Conservation (phyloP, 805 yeast species). For the Starmerella riodocensis region DNA sequence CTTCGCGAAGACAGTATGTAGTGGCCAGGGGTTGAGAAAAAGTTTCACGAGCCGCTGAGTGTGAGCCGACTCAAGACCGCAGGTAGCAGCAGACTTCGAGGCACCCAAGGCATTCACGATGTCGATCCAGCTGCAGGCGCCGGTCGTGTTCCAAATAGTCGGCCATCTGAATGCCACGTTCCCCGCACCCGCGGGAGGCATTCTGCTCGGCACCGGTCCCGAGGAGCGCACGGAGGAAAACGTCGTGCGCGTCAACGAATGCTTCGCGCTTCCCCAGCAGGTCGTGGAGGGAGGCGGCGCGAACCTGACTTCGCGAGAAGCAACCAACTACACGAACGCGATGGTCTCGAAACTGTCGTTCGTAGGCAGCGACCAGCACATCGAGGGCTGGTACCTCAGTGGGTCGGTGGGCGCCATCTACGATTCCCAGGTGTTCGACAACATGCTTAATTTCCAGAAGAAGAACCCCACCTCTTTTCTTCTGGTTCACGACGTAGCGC, state of each 20-base stretch:
- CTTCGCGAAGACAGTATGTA: neutral
- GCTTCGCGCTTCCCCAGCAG: slow-evolving; percentile 50
- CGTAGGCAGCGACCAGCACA: slow-evolving; percentile 53
- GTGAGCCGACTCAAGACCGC: no score
- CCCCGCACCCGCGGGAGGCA: slow-evolving; percentile 23
- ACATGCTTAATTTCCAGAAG: slow-evolving; percentile 51
- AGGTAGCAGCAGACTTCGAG: no score
- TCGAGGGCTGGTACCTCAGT: slow-evolving; percentile 72
- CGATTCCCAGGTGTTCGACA: slow-evolving; percentile 49
- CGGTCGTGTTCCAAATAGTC: slow-evolving; percentile 21
- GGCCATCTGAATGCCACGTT: slow-evolving; percentile 21
- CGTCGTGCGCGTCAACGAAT: slow-evolving; percentile 23
- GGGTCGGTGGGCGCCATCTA: slow-evolving; percentile 57
- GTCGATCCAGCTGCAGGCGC: slow-evolving; percentile 20
- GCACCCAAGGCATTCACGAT: no score
- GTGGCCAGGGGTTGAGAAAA: neutral
- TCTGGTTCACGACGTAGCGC: slow-evolving; percentile 55
- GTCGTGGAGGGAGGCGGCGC: slow-evolving; percentile 47
- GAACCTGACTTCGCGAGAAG: slow-evolving; percentile 48
- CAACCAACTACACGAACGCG: slow-evolving; percentile 55
- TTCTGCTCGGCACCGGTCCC: slow-evolving; percentile 20
- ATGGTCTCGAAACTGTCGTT: slow-evolving; percentile 47
- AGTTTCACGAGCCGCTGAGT: neutral
- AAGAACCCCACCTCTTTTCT: slow-evolving; percentile 42
- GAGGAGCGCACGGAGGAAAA: slow-evolving; percentile 11